These are phyloP conservation scores for Kurtzmaniella quercitrusa DNA, from an alignment of 1,139 yeast genomes.

Conservation along the genomic window DNA sequence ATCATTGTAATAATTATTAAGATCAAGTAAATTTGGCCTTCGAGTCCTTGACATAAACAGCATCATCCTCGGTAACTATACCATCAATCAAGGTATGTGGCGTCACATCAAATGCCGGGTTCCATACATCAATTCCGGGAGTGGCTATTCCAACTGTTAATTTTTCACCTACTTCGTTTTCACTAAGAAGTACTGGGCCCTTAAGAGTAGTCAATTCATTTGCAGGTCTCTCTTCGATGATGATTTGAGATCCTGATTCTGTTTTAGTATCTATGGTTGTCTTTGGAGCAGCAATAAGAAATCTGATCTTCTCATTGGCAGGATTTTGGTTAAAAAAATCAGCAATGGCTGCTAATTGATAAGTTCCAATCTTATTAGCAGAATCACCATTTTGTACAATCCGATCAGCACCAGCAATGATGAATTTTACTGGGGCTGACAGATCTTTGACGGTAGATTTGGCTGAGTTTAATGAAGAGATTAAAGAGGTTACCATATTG, in stretches of 20 bases:
- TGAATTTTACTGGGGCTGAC: slow-evolving; percentile 66
- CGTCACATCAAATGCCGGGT: slow-evolving; percentile 94
- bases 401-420: slow-evolving; percentile 98
- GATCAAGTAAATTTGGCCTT: slow-evolving; percentile 26
- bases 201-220: slow-evolving; percentile 71
- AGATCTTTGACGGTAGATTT: slow-evolving; percentile 14
- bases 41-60: slow-evolving; percentile 44
- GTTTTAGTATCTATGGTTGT: slow-evolving; percentile 80
- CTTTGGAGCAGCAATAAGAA: slow-evolving; percentile 91
- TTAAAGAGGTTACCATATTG: slow-evolving; percentile 81
- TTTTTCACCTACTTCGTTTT: slow-evolving; percentile 41
- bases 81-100: slow-evolving; percentile 80
- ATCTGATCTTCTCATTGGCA: slow-evolving; percentile 58
- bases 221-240: slow-evolving; percentile 84
- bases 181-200: slow-evolving; percentile 49
- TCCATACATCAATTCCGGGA: slow-evolving; percentile 84
- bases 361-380: slow-evolving; percentile 97
- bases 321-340: slow-evolving; percentile 28
- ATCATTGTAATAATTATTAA: not conserved
- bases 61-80: slow-evolving; percentile 74
- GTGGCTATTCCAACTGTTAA: slow-evolving; percentile 76
- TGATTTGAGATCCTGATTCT: slow-evolving; percentile 63
- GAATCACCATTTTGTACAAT: slow-evolving; percentile 90
- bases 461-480: slow-evolving; percentile 27
- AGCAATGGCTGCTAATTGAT: slow-evolving; percentile 74